Base-by-base conservation (phyloP, 805 yeast genomes). In the Phaffomyces antillensis region DNA sequence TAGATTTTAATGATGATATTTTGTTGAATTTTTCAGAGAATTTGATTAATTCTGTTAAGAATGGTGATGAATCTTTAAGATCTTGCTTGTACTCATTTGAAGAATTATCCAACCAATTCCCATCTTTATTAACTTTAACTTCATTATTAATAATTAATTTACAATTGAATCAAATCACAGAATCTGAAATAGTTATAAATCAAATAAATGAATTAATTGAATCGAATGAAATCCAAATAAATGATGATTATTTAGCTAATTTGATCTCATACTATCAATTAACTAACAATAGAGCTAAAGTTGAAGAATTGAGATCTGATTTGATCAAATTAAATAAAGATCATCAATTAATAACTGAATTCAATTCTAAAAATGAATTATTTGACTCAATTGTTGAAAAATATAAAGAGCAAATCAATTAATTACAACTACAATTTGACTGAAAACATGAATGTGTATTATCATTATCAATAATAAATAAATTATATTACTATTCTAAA, bases 1-100 rank as follows among this genome's bases (percentile, higher is more conserved):
- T 63, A 26, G 76, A 76, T 59, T 75, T 81, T 32, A 72, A 82
- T 53, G 96, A 89, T 65, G 83, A 80, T 52, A 75, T 90, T 32
- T 76, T 86, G 39, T 78, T 77, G 62, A 90, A 87, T 54, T 73
- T 88, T 30, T 77, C 88, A 28, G 95, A 87, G 61, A 79, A 95
- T 15, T 86, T 90, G 79, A 64, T 72, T 12, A 70, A 74, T 45
- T 66, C 75, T 43, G 60, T 64, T 5, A 57, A 62, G 26, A 74
- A 72, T 37, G 63, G 71, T 37, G 63, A 68, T 51, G 75, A 66
- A 47, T 52, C 60, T 9, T 45, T 64, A 15, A 70, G 71, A 54
- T 68, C 74, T 11, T 62, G 71, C 18, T 73, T 74, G 63, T 84
- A 81, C 60, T 81, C 83, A 59, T 85, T 74, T 61, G 97, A 91